Percentiles rank a stretch among this genome's conserved stretches.
Evolutionary conservation across 805 yeast genomes (phyloP).

Genomic region (Candida methanosorbosa): DNA sequence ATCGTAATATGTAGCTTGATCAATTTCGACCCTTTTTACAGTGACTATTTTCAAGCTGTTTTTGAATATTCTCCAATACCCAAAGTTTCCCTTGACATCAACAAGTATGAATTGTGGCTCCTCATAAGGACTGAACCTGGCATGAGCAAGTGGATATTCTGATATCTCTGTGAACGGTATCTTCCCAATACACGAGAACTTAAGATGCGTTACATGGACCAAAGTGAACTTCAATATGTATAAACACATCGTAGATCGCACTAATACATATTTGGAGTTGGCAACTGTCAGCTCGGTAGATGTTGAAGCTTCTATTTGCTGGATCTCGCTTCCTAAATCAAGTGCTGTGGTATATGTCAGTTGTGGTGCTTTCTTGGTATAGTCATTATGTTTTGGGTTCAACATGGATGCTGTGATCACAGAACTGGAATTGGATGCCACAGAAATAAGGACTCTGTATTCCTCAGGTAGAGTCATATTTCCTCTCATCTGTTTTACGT

Average conservation of each 20-base stretch:
- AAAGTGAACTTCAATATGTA: slow-evolving; percentile 18
- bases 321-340: slow-evolving; percentile 14
- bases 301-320: slow-evolving; percentile 22
- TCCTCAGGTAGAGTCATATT: too few relatives aligned
- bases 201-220: slow-evolving; percentile 17
- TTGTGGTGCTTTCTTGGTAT: slow-evolving; percentile 1
- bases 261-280: background rate
- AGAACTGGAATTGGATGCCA: background rate
- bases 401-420: background rate
- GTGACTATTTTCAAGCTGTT: background rate
- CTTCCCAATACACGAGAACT: slow-evolving; percentile 16
- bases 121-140: slow-evolving; percentile 35
- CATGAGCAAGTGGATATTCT: slow-evolving; percentile 30
- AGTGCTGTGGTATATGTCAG: slow-evolving; percentile 10
- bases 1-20: slow-evolving; percentile 24
- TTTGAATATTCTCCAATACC: slow-evolving; percentile 22
- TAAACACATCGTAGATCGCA: slow-evolving; percentile 4
- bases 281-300: slow-evolving; percentile 21
- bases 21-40: slow-evolving; percentile 3
- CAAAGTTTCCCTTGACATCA: slow-evolving; percentile 49
- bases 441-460: too few relatives aligned
- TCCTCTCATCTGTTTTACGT: too few relatives aligned
- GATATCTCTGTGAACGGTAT: slow-evolving; percentile 11
- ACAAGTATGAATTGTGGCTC: slow-evolving; percentile 29
- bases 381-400: background rate